A percentile compares a stretch with the other conserved stretches of the same genome.
Evolutionary conservation across 257 asterid species (phyloP).

Genomic region (Nicotiana benthamiana): DNA sequence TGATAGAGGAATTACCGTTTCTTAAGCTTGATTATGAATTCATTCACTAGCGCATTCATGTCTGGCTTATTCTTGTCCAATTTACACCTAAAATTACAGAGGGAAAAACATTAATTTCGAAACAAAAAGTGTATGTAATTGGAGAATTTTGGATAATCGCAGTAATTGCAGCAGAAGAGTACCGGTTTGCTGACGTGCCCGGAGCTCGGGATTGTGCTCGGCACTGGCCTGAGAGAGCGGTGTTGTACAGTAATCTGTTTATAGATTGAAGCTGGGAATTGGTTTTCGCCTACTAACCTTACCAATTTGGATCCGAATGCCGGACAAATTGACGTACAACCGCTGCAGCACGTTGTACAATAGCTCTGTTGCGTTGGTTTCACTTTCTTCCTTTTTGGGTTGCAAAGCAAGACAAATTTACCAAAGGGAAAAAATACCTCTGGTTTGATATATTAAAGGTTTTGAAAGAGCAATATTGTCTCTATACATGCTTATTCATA

Average conservation of each 20-base stretch:
- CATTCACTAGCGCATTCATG: conserved; percentile 62
- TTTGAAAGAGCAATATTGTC: too few species aligned
- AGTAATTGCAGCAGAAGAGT: not conserved
- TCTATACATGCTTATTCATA: too few species aligned
- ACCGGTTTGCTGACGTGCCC: not conserved
- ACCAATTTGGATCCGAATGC: not conserved
- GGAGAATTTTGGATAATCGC: not conserved
- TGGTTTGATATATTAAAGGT: too few species aligned
- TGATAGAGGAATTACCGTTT: conserved; percentile 43
- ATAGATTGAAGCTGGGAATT: too few species aligned
- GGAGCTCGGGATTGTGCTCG: not conserved
- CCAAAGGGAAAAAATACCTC: too few species aligned
- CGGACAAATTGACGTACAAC: not conserved
- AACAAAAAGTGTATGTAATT: not conserved
- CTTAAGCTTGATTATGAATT: conserved; percentile 67
- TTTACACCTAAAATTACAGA: not conserved
- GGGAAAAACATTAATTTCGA: too few species aligned
- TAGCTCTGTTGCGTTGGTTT: not conserved
- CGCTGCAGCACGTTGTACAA: not conserved
- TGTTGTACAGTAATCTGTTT: not conserved
- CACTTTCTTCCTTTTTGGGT: not conserved
- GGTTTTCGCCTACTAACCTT: not conserved
- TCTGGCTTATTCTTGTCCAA: conserved; percentile 44
- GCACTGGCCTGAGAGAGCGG: not conserved
- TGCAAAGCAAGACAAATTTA: not conserved